A percentile compares a stretch with the other conserved stretches of the same genome.
phyloP scores from a whole-genome alignment of 176 grass and related monocot genomes.

The Pontederia paniculata region DNA sequence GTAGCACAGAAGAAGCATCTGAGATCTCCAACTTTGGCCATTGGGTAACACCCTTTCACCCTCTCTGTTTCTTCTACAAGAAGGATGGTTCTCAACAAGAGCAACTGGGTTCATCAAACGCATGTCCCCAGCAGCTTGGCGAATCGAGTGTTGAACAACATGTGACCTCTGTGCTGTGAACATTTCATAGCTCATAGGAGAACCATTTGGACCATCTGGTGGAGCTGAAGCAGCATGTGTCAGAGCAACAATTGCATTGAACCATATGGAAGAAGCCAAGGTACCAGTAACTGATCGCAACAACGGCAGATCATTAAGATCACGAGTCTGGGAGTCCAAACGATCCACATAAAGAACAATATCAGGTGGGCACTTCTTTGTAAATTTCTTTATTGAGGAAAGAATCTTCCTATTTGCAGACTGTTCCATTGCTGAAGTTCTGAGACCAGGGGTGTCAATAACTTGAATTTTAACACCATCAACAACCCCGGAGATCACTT shows the following conservation, averaged over 20 bases:
- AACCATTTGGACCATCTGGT: slow-evolving; percentile 73
- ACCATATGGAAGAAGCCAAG: slow-evolving; percentile 56
- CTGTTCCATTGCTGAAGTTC: slow-evolving; percentile 42
- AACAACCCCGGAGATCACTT: slow-evolving; percentile 50
- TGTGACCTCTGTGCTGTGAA: slow-evolving; percentile 38
- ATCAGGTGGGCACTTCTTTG: slow-evolving; percentile 67
- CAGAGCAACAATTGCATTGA: slow-evolving; percentile 56
- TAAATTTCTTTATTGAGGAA: slow-evolving; percentile 59
- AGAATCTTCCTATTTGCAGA: slow-evolving; percentile 59
- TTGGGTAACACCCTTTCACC: slow-evolving; percentile 75
- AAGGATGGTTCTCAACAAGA: slow-evolving; percentile 83
- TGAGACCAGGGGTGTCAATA: slow-evolving; percentile 80
- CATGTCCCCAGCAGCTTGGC: slow-evolving; percentile 45
- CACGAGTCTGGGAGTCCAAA: slow-evolving; percentile 49
- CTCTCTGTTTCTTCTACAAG: slow-evolving; percentile 53
- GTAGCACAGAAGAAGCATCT: slow-evolving; percentile 67
- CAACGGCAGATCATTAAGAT: slow-evolving; percentile 44
- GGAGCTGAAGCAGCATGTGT: slow-evolving; percentile 65
- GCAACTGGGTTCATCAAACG: slow-evolving; percentile 51
- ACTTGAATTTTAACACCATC: slow-evolving; percentile 67
- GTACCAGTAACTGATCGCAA: slow-evolving; percentile 56
- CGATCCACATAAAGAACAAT: slow-evolving; percentile 83
- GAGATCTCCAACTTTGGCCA: slow-evolving; percentile 69
- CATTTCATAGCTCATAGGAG: slow-evolving; percentile 50
- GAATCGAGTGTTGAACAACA: slow-evolving; percentile 56